Evolutionary conservation across 768 basidiomycete species (phyloP), one percentile per base, ranked within the genome.

Genomic region (Tulasnella sp.): DNA sequence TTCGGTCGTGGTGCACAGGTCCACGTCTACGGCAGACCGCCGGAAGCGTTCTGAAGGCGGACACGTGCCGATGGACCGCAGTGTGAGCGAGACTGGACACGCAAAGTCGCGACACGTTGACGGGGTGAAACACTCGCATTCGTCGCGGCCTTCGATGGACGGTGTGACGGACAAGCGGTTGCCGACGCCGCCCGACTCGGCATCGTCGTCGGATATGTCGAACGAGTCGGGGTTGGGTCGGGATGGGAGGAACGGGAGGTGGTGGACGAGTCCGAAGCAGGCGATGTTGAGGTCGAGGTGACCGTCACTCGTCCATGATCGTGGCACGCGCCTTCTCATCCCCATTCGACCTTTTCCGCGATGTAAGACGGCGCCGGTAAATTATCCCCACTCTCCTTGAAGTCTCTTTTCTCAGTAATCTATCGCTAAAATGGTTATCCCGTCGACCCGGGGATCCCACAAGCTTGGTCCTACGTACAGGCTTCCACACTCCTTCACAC

Each of bases 111-210:
- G n/a, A n/a, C n/a, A n/a, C n/a, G n/a, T n/a, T n/a, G n/a, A n/a
- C n/a, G n/a, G n/a, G n/a, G n/a, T n/a, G n/a, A n/a, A n/a, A n/a
- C n/a, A n/a, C n/a, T n/a, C n/a, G n/a, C n/a, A n/a, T n/a, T n/a
- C n/a, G n/a, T n/a, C n/a, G n/a, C n/a, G n/a, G n/a, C n/a, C n/a
- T n/a, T n/a, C n/a, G n/a, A n/a, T n/a, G n/a, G n/a, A n/a, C n/a
- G n/a, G n/a, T n/a, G n/a, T 46, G 45, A 46, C 32, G 1, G 45
- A 46, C 45, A 46, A 46, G 23, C 45, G 45, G 9, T 27, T 53
- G 15, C 51, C 51, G 17, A 53, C 51, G 17, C 51, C 51, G 4
- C 51, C 51, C 35, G 51, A 53, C 36, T 53, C 51, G 51, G 51
- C 51, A 9, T 53, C 51, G 6, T 53, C 51, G 14, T 53, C 51